Conservation (phyloP, 768 basidiomycete species). For the Fibroporia radiculosa region DNA sequence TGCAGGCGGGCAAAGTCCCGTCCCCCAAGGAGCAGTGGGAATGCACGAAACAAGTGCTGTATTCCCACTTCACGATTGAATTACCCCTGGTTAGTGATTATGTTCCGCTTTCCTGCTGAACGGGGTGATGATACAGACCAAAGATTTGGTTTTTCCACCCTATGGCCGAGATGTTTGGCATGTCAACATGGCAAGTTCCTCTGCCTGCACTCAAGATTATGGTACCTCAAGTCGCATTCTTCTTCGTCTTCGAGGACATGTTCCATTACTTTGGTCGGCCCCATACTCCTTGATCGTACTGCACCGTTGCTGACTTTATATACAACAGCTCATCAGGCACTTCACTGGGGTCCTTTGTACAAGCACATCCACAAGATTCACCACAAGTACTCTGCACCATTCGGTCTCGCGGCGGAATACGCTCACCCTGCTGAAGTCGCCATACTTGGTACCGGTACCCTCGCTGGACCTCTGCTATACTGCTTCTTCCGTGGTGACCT, state of each 20-base stretch:
- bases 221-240: constrained; percentile 70
- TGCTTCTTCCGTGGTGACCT: constrained; percentile 69
- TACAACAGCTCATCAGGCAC: constrained; percentile 73
- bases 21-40: constrained; percentile 84
- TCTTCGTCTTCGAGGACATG: constrained; percentile 94
- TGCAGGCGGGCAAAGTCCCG: constrained; percentile 82
- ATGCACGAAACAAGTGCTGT: constrained; percentile 89
- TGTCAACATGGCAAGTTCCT: constrained; percentile 90
- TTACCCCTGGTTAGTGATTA: constrained; percentile 63
- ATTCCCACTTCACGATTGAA: constrained; percentile 95
- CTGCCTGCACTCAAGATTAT: constrained; percentile 71
- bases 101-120: too few relatives aligned
- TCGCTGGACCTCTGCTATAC: constrained; percentile 82
- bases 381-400: constrained; percentile 95
- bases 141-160: constrained; percentile 92
- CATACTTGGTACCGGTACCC: constrained; percentile 88
- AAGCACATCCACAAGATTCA: constrained; percentile 95
- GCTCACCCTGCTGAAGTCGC: constrained; percentile 96
- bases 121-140: too few relatives aligned
- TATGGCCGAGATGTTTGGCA: constrained; percentile 77
- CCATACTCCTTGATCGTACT: too few relatives aligned
- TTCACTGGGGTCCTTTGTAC: constrained; percentile 81
- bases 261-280: constrained; percentile 81
- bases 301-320: too few relatives aligned
- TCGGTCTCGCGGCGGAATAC: constrained; percentile 96